Conservation (phyloP, 768 basidiomycete species). For the Tricholoma furcatifolium region DNA sequence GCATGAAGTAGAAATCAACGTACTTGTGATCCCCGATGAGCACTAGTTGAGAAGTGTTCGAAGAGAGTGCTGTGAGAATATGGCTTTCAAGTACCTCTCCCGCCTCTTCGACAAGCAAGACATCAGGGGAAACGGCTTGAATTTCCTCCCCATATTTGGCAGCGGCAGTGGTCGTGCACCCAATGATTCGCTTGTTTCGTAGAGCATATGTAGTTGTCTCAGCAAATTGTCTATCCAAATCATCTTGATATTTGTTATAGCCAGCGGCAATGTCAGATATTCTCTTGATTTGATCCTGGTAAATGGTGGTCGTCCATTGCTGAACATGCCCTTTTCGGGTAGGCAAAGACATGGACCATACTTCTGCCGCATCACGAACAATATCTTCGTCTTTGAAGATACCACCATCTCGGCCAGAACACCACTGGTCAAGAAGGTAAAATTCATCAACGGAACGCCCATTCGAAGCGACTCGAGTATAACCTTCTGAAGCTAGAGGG, state of each 20-base stretch:
- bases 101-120: constrained; percentile 70
- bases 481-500: background rate
- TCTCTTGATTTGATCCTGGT: constrained; percentile 8
- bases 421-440: constrained; percentile 6
- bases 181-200: constrained; percentile 53
- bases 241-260: no score
- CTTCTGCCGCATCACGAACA: background rate
- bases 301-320: constrained; percentile 1
- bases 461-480: background rate
- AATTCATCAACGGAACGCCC: constrained; percentile 1
- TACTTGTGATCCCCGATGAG: constrained; percentile 77
- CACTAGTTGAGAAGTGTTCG: constrained; percentile 49
- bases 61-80: constrained; percentile 54
- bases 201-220: constrained; percentile 53
- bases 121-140: constrained; percentile 42
- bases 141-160: constrained; percentile 56
- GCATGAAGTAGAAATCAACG: constrained; percentile 15
- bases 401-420: background rate
- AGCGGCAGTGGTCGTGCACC: constrained; percentile 68
- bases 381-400: background rate
- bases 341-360: constrained; percentile 8
- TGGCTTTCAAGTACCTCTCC: constrained; percentile 74
- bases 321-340: constrained; percentile 1
- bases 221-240: no score
- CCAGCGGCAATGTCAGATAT: no score